phyloP scores from a whole-genome alignment of 179 eudicot species.

The Silene vulgaris region DNA sequence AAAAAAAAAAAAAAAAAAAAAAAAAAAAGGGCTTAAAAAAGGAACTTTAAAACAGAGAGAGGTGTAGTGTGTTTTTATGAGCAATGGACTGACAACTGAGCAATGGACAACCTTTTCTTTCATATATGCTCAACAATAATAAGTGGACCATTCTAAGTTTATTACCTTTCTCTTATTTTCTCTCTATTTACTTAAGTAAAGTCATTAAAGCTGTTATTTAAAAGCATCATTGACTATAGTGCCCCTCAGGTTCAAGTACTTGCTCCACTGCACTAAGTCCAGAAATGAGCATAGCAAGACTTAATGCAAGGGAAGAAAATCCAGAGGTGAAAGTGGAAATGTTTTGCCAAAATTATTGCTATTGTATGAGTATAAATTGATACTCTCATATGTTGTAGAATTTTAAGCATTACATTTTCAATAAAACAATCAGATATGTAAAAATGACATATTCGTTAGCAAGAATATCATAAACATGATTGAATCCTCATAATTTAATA shows the following conservation, averaged over 20 bases:
- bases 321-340: no score
- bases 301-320: background rate
- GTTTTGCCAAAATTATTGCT: no score
- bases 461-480: no score
- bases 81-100: slow-evolving; percentile 31
- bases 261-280: slow-evolving; percentile 6
- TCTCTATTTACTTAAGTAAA: slow-evolving; percentile 11
- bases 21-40: slow-evolving; percentile 24
- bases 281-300: background rate
- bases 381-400: no score
- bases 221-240: slow-evolving; percentile 25
- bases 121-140: slow-evolving; percentile 26
- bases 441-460: no score
- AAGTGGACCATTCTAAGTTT: slow-evolving; percentile 25
- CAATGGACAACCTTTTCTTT: slow-evolving; percentile 33
- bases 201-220: slow-evolving; percentile 22
- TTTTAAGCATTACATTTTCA: no score
- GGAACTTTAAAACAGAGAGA: slow-evolving; percentile 18
- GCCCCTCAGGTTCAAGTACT: slow-evolving; percentile 23
- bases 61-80: slow-evolving; percentile 22
- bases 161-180: slow-evolving; percentile 19
- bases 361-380: no score
- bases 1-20: no score
- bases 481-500: no score
- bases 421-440: background rate